Percentiles rank a stretch among this genome's conserved stretches.
Evolutionary conservation across 2,329 filamentous ascomycete genomes (phyloP).

Genomic region (Corinectria fuckeliana): DNA sequence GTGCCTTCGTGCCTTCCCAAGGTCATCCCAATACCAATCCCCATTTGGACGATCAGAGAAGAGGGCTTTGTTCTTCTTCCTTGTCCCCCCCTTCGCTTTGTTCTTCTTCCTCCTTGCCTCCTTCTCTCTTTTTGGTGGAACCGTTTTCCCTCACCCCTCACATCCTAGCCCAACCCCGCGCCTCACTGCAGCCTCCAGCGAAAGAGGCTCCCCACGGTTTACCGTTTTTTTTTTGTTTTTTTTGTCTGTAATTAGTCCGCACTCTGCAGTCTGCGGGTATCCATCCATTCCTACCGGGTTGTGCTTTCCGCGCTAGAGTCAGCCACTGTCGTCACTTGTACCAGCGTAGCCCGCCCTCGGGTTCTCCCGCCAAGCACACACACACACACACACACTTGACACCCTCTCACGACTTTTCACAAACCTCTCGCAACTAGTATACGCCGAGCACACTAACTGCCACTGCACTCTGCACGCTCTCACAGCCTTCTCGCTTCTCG

Average conservation of each 20-base stretch:
- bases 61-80: neutral
- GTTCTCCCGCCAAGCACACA: slow-evolving; percentile 35
- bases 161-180: neutral
- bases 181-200: neutral
- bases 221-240: too few relatives aligned
- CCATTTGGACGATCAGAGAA: neutral
- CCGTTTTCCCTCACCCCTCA: neutral
- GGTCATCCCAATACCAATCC: neutral
- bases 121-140: slow-evolving; percentile 1
- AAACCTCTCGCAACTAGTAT: neutral
- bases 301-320: slow-evolving; percentile 32
- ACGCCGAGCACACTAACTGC: slow-evolving; percentile 5
- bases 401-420: neutral
- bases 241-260: too few relatives aligned
- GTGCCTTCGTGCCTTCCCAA: slow-evolving; percentile 1
- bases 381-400: too few relatives aligned
- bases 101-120: neutral
- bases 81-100: slow-evolving; percentile 17
- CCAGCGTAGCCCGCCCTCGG: slow-evolving; percentile 32
- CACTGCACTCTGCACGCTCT: too few relatives aligned
- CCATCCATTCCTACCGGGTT: slow-evolving; percentile 18
- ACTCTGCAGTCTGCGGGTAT: too few relatives aligned
- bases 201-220: neutral
- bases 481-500: neutral
- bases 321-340: slow-evolving; percentile 40